Conservation (phyloP, 352 stramenopile genomes). For the Phytophthora uliginosa region DNA sequence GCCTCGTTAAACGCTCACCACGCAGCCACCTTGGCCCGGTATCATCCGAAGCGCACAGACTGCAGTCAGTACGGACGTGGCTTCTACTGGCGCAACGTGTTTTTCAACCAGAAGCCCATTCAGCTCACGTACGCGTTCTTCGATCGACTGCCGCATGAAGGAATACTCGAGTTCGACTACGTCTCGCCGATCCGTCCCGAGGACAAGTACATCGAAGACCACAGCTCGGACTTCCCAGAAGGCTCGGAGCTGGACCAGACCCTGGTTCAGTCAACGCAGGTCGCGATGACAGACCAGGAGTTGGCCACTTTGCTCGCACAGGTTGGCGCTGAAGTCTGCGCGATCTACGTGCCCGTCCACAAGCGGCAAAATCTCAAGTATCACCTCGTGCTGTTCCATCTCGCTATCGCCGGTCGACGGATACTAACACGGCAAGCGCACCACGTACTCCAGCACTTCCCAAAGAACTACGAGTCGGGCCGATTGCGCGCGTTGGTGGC, state of each 20-base stretch:
- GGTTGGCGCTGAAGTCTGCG: slow-evolving; percentile 72
- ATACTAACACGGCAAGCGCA: slow-evolving; percentile 60
- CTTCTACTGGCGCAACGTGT: slow-evolving; percentile 72
- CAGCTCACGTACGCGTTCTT: slow-evolving; percentile 72
- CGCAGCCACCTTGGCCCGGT: slow-evolving; percentile 26
- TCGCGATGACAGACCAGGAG: slow-evolving; percentile 48
- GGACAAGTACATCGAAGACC: slow-evolving; percentile 45
- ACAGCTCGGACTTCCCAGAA: slow-evolving; percentile 18
- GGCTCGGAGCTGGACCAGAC: slow-evolving; percentile 17
- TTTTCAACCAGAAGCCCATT: slow-evolving; percentile 67
- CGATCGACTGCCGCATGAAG: slow-evolving; percentile 53
- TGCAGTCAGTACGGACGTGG: slow-evolving; percentile 67
- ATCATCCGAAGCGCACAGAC: slow-evolving; percentile 64
- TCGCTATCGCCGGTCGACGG: slow-evolving; percentile 61
- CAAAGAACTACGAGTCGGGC: slow-evolving; percentile 72
- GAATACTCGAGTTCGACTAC: slow-evolving; percentile 81
- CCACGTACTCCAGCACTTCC: slow-evolving; percentile 75
- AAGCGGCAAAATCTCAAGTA: slow-evolving; percentile 81
- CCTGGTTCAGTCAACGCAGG: slow-evolving; percentile 5
- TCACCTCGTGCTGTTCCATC: slow-evolving; percentile 73
- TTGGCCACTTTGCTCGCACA: slow-evolving; percentile 49
- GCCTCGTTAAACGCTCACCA: slow-evolving; percentile 67
- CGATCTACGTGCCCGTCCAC: slow-evolving; percentile 79
- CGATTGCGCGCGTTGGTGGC: slow-evolving; percentile 62
- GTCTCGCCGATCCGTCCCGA: slow-evolving; percentile 67